Conservation (phyloP, 768 basidiomycete species). For the Rhodotorula sphaerocarpa region DNA sequence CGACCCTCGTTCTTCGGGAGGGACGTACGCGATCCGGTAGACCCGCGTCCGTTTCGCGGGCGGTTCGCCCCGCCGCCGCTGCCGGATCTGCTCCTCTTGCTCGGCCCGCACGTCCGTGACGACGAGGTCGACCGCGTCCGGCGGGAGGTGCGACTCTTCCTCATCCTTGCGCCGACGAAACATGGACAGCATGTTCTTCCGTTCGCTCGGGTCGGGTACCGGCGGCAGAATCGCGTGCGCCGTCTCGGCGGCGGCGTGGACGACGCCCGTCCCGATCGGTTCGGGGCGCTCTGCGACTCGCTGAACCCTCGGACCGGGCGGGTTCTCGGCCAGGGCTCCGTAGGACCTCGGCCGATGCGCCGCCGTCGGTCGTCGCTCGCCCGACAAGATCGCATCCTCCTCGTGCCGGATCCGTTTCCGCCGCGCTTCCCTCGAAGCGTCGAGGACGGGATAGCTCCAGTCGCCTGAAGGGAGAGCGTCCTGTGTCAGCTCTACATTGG, state of each 20-base stretch:
- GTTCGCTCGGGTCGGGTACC: neutral
- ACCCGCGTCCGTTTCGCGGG: constrained; percentile 15
- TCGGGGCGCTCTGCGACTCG: constrained; percentile 23
- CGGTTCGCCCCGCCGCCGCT: constrained; percentile 59
- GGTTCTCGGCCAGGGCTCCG: constrained; percentile 23
- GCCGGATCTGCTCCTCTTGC: constrained; percentile 50
- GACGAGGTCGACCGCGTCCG: constrained; percentile 78
- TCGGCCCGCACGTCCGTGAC: constrained; percentile 60
- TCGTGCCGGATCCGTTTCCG: constrained; percentile 64
- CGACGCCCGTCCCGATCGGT: constrained; percentile 4
- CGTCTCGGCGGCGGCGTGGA: constrained; percentile 7
- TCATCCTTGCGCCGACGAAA: constrained; percentile 1
- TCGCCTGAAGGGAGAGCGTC: constrained; percentile 25
- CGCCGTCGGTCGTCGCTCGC: constrained; percentile 4
- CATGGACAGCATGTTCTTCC: too few relatives aligned
- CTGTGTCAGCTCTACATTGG: neutral
- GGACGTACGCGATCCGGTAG: constrained; percentile 18
- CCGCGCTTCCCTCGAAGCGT: constrained; percentile 46
- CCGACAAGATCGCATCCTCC: constrained; percentile 65
- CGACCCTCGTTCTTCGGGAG: neutral
- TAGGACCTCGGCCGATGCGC: constrained; percentile 30
- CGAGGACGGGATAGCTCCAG: constrained; percentile 38
- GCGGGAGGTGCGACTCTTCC: constrained; percentile 40
- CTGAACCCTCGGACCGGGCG: neutral
- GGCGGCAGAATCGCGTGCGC: constrained; percentile 38